Evolutionary conservation across 176 grass and related monocot species (phyloP).

Genomic region (Avena eriantha): DNA sequence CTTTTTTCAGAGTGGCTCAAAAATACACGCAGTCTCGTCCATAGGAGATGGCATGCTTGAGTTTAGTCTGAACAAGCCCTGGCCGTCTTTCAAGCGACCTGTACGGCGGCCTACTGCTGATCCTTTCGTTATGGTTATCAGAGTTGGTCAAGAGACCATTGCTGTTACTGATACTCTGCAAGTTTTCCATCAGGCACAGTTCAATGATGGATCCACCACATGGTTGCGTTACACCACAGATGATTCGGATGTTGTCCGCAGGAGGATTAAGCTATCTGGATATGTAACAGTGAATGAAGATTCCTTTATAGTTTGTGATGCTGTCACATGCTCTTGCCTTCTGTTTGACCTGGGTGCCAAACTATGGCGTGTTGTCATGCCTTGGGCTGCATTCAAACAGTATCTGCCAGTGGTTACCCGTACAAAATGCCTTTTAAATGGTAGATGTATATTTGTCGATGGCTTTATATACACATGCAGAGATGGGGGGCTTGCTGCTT

Average conservation of each 20-base stretch:
- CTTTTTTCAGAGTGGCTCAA: not conserved
- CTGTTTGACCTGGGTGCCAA: not conserved
- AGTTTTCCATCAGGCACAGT: not conserved
- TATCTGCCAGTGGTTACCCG: not conserved
- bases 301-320: conserved; percentile 3
- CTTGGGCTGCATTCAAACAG: not conserved
- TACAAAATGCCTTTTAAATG: too few species aligned
- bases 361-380: not conserved
- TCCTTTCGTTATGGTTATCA: not conserved
- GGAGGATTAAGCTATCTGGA: not conserved
- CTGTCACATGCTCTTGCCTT: not conserved
- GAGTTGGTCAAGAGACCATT: not conserved
- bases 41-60: not conserved
- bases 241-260: not conserved
- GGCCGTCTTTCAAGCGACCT: not conserved
- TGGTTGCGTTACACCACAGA: not conserved
- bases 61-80: too few species aligned
- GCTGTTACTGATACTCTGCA: conserved; percentile 3
- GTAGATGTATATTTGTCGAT: not conserved
- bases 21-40: not conserved
- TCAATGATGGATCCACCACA: not conserved
- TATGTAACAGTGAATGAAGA: not conserved
- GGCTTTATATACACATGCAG: conserved; percentile 3
- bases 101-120: not conserved
- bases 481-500: not conserved